Evolutionary conservation across 768 basidiomycete genomes (phyloP).

Genomic region (Mrakia blollopis): DNA sequence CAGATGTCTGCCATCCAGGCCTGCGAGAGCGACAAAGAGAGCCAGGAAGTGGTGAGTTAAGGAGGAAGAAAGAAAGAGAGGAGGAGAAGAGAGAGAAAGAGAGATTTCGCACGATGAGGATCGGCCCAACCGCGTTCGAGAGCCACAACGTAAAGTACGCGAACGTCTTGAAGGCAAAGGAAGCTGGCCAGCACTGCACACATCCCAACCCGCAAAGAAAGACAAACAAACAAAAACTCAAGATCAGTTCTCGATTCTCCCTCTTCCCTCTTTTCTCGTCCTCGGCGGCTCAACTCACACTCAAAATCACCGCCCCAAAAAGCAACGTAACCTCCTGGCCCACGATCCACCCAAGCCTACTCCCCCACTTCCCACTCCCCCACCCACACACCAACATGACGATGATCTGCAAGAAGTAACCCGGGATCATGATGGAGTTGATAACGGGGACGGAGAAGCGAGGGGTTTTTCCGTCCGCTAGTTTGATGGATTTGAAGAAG

Average conservation of each 20-base stretch:
- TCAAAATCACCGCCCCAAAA: constrained; percentile 19
- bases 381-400: constrained; percentile 37
- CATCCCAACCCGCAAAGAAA: not conserved
- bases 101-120: constrained; percentile 32
- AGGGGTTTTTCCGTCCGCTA: constrained; percentile 34
- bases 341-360: constrained; percentile 33
- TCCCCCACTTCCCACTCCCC: constrained; percentile 33
- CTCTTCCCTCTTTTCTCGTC: too few species aligned
- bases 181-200: constrained; percentile 32
- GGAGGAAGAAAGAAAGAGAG: not conserved
- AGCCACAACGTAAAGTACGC: constrained; percentile 36
- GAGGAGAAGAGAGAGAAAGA: not conserved
- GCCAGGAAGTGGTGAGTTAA: not conserved
- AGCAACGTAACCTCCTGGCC: constrained; percentile 33
- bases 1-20: constrained; percentile 34
- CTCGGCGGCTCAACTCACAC: not conserved
- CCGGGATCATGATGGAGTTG: constrained; percentile 37
- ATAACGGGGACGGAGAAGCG: constrained; percentile 33
- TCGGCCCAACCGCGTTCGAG: constrained; percentile 36
- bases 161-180: constrained; percentile 36
- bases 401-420: constrained; percentile 36
- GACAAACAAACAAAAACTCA: not conserved
- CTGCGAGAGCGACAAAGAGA: not conserved
- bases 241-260: too few species aligned
- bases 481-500: constrained; percentile 21